Evolutionary conservation across 73 alveolate genomes (phyloP).

Genomic region (Uronychia binucleata): DNA sequence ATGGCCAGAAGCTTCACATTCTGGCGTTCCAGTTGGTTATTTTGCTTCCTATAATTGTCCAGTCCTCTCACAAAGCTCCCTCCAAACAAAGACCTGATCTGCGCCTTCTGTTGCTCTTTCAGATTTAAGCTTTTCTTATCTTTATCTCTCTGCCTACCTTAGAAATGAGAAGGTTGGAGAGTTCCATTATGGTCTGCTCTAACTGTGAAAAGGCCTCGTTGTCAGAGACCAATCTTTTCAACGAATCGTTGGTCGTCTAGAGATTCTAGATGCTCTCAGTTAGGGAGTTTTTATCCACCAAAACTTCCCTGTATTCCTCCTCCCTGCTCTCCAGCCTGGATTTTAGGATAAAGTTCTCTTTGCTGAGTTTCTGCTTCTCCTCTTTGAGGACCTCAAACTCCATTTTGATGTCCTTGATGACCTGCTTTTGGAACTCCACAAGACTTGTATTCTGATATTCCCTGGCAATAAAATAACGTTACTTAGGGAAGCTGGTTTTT

Average conservation of each 20-base stretch:
- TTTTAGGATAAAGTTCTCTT: not conserved
- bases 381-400: not conserved
- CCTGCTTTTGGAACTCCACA: not conserved
- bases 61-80: not conserved
- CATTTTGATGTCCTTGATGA: not conserved
- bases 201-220: not conserved
- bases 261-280: not conserved
- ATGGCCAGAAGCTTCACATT: not conserved
- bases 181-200: not conserved
- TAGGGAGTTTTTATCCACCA: not conserved
- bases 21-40: not conserved
- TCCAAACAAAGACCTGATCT: not conserved
- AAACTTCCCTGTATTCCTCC: not conserved
- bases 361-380: not conserved
- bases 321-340: not conserved
- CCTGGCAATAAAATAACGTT: not conserved
- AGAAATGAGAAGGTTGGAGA: not conserved
- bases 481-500: not conserved
- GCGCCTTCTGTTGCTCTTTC: not conserved
- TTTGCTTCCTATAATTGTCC: not conserved
- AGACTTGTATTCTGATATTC: not conserved
- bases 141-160: not conserved
- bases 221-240: not conserved
- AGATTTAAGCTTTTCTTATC: not conserved
- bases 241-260: not conserved